phyloP scores from a whole-genome alignment of 2,329 filamentous ascomycete genomes.

The Colletotrichum orchidophilum region DNA sequence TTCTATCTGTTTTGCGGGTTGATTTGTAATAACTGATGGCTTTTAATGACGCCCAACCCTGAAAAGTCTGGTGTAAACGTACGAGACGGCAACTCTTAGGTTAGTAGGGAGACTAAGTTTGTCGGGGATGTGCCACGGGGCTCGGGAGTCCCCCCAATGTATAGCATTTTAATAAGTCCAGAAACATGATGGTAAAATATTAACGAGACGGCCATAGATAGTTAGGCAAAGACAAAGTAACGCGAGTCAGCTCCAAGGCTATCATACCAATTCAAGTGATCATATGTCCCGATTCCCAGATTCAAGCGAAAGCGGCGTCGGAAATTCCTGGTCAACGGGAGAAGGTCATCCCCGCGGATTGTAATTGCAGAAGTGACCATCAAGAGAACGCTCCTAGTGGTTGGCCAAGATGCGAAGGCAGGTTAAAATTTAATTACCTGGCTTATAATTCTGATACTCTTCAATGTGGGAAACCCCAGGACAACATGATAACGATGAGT shows the following conservation, averaged over 20 bases:
- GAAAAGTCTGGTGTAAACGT: no score
- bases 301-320: neutral
- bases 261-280: neutral
- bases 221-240: neutral
- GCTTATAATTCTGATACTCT: neutral
- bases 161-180: constrained; percentile 5
- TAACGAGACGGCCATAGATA: neutral
- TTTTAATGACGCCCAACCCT: neutral
- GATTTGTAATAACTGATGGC: neutral
- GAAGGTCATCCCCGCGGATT: neutral
- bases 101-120: neutral
- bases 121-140: neutral
- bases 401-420: constrained; percentile 16
- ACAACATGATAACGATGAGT: no score
- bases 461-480: neutral
- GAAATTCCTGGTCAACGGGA: neutral
- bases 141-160: neutral
- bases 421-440: constrained; percentile 8
- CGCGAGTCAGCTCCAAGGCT: neutral
- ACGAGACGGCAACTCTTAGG: neutral
- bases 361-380: neutral
- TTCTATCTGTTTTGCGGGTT: neutral
- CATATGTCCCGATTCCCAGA: neutral
- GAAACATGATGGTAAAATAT: neutral
- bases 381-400: neutral